Conservation (phyloP, 2,329 filamentous ascomycete genomes). For the Colletotrichum orbiculare region DNA sequence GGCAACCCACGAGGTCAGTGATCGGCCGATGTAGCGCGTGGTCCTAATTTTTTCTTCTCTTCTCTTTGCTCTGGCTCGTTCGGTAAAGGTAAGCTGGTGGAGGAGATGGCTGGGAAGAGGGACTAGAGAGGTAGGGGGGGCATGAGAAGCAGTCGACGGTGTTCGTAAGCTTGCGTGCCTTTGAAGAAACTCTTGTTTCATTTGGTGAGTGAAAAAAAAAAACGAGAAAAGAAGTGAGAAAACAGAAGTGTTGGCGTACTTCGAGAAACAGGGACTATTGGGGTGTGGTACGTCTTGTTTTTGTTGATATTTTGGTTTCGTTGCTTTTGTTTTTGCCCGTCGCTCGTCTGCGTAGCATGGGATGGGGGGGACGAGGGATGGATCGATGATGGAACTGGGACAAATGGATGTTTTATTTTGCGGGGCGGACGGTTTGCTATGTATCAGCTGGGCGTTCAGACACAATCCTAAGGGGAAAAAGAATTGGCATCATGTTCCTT, state of each 20-base stretch:
- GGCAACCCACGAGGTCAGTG: constrained; percentile 33
- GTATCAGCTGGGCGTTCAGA: not conserved
- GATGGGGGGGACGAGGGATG: not conserved
- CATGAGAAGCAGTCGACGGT: too few relatives aligned
- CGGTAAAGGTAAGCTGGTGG: not conserved
- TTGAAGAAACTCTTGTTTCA: too few relatives aligned
- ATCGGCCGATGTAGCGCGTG: constrained; percentile 33
- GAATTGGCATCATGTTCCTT: not conserved
- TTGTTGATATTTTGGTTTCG: constrained; percentile 17
- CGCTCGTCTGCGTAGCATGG: constrained; percentile 4
- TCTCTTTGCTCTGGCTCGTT: too few relatives aligned
- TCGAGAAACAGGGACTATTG: constrained; percentile 5
- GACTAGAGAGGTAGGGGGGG: not conserved
- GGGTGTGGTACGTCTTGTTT: constrained; percentile 22
- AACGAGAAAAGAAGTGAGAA: constrained; percentile 5
- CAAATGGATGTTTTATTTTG: constrained; percentile 18
- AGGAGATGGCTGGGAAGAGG: not conserved
- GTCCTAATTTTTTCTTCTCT: not conserved
- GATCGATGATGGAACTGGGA: constrained; percentile 16
- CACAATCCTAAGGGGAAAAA: not conserved
- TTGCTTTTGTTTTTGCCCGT: constrained; percentile 15
- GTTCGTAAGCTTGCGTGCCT: too few relatives aligned
- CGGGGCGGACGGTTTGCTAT: constrained; percentile 11
- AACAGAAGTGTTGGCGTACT: not conserved
- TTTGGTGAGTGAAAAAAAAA: not conserved